These are phyloP conservation scores for Lepiota brunneoincarnata DNA, from an alignment of 768 basidiomycete species.

Conservation along the genomic window DNA sequence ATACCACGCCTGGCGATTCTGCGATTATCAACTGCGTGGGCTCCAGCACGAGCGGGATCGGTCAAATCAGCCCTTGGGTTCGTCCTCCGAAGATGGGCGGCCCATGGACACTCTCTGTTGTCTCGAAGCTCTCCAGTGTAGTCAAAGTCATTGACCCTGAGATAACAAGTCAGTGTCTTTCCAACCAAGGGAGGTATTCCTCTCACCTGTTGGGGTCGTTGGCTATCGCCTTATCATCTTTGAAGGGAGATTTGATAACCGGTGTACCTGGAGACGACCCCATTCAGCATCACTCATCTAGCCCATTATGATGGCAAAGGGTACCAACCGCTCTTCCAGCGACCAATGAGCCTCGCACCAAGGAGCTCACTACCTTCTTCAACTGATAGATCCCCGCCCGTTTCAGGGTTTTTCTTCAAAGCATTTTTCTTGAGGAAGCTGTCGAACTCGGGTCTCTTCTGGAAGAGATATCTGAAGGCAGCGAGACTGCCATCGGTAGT, in stretches of 20 bases:
- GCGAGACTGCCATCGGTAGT: constrained; percentile 50
- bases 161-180: background rate
- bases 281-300: background rate
- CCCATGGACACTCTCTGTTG: constrained; percentile 44
- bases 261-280: constrained; percentile 34
- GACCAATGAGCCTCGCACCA: constrained; percentile 50
- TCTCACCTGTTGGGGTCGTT: constrained; percentile 32
- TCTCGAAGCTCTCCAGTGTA: constrained; percentile 31
- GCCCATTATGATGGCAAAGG: background rate
- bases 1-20: constrained; percentile 49
- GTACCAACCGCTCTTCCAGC: constrained; percentile 51
- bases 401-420: constrained; percentile 36
- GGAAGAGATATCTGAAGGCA: constrained; percentile 49
- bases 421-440: constrained; percentile 37
- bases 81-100: constrained; percentile 46
- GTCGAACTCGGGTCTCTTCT: constrained; percentile 52
- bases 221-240: constrained; percentile 37
- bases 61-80: constrained; percentile 44
- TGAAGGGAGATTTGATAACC: constrained; percentile 40
- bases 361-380: constrained; percentile 45
- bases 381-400: constrained; percentile 24
- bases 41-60: constrained; percentile 13
- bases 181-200: background rate
- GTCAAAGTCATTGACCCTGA: constrained; percentile 42
- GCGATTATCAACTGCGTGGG: constrained; percentile 22